A percentile compares a stretch with the other conserved stretches of the same genome.
Evolutionary conservation across 2,329 filamentous ascomycete genomes (phyloP).

Genomic region (Endothia cerciana): DNA sequence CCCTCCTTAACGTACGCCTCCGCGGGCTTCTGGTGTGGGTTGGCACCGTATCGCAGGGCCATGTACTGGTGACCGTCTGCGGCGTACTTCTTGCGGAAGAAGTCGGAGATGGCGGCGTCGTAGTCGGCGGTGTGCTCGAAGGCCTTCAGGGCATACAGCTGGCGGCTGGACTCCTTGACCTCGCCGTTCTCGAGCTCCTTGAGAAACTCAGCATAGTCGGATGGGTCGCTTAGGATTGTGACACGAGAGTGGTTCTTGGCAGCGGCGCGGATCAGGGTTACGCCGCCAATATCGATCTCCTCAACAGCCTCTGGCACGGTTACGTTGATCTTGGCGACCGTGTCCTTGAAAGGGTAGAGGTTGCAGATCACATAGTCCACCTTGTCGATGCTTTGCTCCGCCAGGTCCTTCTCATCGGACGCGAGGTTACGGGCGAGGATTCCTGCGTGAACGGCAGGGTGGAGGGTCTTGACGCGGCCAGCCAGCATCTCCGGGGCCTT

Average conservation of each 20-base stretch:
- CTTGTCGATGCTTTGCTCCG: constrained; percentile 92
- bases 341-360: constrained; percentile 99
- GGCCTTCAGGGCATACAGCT: constrained; percentile 92
- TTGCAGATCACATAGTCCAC: constrained; percentile 98
- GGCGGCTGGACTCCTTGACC: constrained; percentile 82
- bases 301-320: constrained; percentile 96
- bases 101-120: constrained; percentile 90
- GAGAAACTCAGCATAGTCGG: constrained; percentile 92
- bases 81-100: constrained; percentile 97
- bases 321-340: constrained; percentile 94
- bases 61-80: constrained; percentile 81
- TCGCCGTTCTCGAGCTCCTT: constrained; percentile 86
- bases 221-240: constrained; percentile 92
- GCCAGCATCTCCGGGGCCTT: constrained; percentile 96
- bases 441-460: constrained; percentile 87
- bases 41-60: constrained; percentile 89
- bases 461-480: constrained; percentile 85
- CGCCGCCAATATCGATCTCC: constrained; percentile 98
- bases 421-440: constrained; percentile 94
- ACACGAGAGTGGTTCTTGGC: constrained; percentile 98
- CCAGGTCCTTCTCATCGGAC: constrained; percentile 95
- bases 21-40: constrained; percentile 97
- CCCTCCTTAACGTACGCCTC: constrained; percentile 76
- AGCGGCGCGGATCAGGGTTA: constrained; percentile 92
- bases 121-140: constrained; percentile 99